A percentile compares a stretch with the other conserved stretches of the same genome.
Conservation (phyloP, 129 eudicot species). For the Sambucus nigra region DNA sequence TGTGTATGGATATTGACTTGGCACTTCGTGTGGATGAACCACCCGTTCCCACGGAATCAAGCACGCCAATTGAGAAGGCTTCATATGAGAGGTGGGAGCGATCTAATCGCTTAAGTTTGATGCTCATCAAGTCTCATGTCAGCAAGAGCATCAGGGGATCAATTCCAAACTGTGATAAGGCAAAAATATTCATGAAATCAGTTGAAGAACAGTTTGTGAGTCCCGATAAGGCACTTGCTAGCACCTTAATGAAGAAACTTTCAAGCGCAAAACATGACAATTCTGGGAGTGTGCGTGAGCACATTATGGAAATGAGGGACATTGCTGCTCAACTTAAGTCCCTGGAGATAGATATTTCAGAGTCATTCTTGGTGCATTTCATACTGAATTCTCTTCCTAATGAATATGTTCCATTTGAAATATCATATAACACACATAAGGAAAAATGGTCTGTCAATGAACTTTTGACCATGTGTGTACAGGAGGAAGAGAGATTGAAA, state of each 20-base stretch:
- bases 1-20: background rate
- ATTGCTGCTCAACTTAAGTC: background rate
- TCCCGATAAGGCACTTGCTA: background rate
- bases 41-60: constrained; percentile 2
- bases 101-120: background rate
- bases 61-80: background rate
- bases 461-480: too few relatives aligned
- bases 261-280: background rate
- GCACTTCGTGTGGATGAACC: background rate
- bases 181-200: background rate
- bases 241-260: background rate
- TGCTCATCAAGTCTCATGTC: background rate
- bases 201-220: constrained; percentile 1
- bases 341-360: background rate
- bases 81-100: constrained; percentile 1
- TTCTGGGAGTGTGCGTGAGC: constrained; percentile 1
- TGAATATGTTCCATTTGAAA: too few relatives aligned
- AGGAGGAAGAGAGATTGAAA: background rate
- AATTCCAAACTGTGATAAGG: background rate
- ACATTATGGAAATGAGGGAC: background rate
- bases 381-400: too few relatives aligned
- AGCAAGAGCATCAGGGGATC: background rate
- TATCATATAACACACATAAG: background rate
- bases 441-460: too few relatives aligned
- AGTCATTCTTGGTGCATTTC: too few relatives aligned